Conservation (phyloP, 2,329 filamentous ascomycete species). For the Blumeriella jaapii region DNA sequence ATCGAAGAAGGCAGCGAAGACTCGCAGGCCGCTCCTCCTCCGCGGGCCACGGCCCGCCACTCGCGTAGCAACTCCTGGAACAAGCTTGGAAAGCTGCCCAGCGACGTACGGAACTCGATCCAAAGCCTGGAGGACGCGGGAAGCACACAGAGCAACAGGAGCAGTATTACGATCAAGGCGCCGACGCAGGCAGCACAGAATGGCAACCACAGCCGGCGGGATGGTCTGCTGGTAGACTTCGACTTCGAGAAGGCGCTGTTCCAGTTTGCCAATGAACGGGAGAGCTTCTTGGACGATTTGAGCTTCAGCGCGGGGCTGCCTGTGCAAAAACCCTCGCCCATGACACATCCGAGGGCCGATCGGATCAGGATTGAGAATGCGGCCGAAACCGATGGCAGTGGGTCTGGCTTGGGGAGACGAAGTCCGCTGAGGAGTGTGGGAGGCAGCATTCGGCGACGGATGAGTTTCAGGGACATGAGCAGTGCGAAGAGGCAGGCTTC, state of each 20-base stretch:
- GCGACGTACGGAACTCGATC: slow-evolving; percentile 41
- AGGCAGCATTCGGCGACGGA: slow-evolving; percentile 81
- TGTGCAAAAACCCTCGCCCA: slow-evolving; percentile 54
- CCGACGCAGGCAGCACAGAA: slow-evolving; percentile 23
- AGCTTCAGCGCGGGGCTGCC: slow-evolving; percentile 71
- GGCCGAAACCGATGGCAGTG: slow-evolving; percentile 23
- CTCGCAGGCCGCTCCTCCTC: slow-evolving; percentile 43
- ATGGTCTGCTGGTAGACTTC: slow-evolving; percentile 46
- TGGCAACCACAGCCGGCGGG: slow-evolving; percentile 15
- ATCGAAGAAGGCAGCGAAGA: slow-evolving; percentile 46
- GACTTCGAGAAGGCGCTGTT: slow-evolving; percentile 89
- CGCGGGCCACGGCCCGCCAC: slow-evolving; percentile 36
- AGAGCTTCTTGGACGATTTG: slow-evolving; percentile 86
- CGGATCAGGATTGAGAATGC: slow-evolving; percentile 68
- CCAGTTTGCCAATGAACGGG: slow-evolving; percentile 92
- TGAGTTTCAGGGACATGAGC: slow-evolving; percentile 91
- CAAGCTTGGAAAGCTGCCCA: slow-evolving; percentile 42
- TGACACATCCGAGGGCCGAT: slow-evolving; percentile 70
- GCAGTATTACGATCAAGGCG: slow-evolving; percentile 53
- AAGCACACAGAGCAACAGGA: slow-evolving; percentile 42
- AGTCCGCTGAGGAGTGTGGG: slow-evolving; percentile 38
- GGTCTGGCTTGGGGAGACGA: slow-evolving; percentile 32
- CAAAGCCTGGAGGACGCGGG: slow-evolving; percentile 47
- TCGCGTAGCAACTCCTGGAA: slow-evolving; percentile 50
- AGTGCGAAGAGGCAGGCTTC: slow-evolving; percentile 82